These are phyloP conservation scores for Hymenoscyphus fraxineus DNA, from an alignment of 2,329 filamentous ascomycete species.

Conservation along the genomic window DNA sequence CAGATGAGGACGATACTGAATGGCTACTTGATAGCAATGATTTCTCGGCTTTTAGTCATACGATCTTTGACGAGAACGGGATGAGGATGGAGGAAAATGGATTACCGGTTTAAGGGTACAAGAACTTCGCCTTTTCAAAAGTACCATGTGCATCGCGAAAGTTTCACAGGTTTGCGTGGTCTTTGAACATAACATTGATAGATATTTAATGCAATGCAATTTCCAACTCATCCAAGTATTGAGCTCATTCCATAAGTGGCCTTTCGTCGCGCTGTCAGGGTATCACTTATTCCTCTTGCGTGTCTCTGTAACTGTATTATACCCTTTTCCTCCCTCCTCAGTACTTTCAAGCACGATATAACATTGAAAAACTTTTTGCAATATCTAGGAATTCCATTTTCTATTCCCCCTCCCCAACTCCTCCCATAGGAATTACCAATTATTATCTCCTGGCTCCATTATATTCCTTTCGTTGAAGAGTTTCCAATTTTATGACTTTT, in stretches of 20 bases:
- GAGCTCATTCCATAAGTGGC: not conserved
- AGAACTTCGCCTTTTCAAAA: not conserved
- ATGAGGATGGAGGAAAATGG: constrained; percentile 28
- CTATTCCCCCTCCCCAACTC: too few relatives aligned
- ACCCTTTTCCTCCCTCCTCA: too few relatives aligned
- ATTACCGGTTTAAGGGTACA: constrained; percentile 6
- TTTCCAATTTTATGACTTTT: too few relatives aligned
- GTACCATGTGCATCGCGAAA: not conserved
- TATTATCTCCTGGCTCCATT: too few relatives aligned
- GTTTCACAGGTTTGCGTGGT: not conserved
- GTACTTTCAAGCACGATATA: too few relatives aligned
- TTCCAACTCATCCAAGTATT: not conserved
- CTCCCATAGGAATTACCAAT: too few relatives aligned
- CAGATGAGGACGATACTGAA: constrained; percentile 55
- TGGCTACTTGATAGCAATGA: constrained; percentile 56
- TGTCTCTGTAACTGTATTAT: too few relatives aligned
- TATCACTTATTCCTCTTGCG: too few relatives aligned
- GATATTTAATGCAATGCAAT: not conserved
- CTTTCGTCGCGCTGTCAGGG: too few relatives aligned
- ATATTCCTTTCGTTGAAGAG: too few relatives aligned
- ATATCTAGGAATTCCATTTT: too few relatives aligned
- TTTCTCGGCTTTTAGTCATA: constrained; percentile 35
- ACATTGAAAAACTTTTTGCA: too few relatives aligned
- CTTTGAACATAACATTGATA: not conserved
- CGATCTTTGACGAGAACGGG: constrained; percentile 30